A percentile compares a stretch with the other conserved stretches of the same genome.
Conservation (phyloP, 495 filamentous ascomycete genomes). For the Penicillium salamii region DNA sequence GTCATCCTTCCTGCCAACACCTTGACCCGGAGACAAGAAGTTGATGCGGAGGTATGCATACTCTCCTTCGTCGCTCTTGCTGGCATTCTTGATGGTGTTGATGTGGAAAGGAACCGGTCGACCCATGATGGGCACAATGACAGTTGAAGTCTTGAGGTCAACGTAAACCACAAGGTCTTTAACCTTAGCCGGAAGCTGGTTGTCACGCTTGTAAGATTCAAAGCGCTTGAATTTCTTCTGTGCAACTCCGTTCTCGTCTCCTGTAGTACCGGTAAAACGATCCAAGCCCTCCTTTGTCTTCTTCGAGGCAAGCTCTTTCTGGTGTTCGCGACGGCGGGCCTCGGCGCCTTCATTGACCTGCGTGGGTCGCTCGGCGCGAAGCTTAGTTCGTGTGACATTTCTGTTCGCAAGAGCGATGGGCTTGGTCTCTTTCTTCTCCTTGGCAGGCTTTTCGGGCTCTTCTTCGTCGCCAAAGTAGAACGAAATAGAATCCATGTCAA, state of each 20-base stretch:
- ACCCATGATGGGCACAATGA: constrained; percentile 95
- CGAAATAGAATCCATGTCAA: constrained; percentile 84
- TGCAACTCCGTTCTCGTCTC: constrained; percentile 81
- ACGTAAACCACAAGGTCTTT: constrained; percentile 84
- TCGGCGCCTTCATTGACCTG: constrained; percentile 90
- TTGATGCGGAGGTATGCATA: constrained; percentile 94
- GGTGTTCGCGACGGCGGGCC: constrained; percentile 81
- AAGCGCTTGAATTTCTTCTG: constrained; percentile 98
- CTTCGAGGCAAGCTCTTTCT: constrained; percentile 82
- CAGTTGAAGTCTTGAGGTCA: constrained; percentile 82
- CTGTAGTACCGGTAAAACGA: constrained; percentile 74
- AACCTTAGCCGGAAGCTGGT: constrained; percentile 80
- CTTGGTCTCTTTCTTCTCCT: constrained; percentile 76
- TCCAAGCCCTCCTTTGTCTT: constrained; percentile 86
- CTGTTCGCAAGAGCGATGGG: constrained; percentile 81
- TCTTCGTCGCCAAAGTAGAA: constrained; percentile 98
- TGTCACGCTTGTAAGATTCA: constrained; percentile 98
- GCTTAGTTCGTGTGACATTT: constrained; percentile 90
- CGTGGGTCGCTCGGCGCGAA: constrained; percentile 83
- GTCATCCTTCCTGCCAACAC: constrained; percentile 96
- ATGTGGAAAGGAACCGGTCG: constrained; percentile 98
- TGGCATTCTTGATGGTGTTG: constrained; percentile 97
- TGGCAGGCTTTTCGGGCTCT: constrained; percentile 56
- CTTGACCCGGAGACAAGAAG: constrained; percentile 94
- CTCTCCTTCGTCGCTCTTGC: constrained; percentile 91